A percentile compares a stretch with the other conserved stretches of the same genome.
These are phyloP conservation scores for Gloeostereum incarnatum DNA, from an alignment of 768 basidiomycete genomes.

Conservation along the genomic window DNA sequence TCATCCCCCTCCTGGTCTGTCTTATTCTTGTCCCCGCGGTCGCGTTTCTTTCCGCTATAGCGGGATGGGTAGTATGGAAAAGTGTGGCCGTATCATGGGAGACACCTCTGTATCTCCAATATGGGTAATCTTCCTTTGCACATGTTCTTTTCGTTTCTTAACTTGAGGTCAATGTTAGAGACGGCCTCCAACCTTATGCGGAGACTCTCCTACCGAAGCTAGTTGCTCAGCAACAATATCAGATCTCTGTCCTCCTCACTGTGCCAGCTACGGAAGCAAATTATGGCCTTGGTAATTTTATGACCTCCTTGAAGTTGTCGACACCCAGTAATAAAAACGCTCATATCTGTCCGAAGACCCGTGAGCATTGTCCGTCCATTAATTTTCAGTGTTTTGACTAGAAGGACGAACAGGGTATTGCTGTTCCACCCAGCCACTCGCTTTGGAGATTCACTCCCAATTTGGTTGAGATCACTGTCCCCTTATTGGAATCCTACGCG, in stretches of 20 bases:
- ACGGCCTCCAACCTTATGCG: conserved; percentile 58
- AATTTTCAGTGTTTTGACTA: conserved; percentile 8
- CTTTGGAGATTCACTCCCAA: conserved; percentile 30
- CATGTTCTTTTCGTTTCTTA: conserved; percentile 5
- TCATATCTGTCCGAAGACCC: conserved; percentile 51
- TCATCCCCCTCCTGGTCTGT: conserved; percentile 60
- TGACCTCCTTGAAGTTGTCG: conserved; percentile 55
- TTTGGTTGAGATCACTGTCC: conserved; percentile 39
- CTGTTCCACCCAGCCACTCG: conserved; percentile 31
- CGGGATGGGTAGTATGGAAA: conserved; percentile 71
- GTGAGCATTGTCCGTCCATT: conserved; percentile 30
- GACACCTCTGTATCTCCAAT: conserved; percentile 61
- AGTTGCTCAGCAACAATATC: conserved; percentile 59
- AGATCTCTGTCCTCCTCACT: conserved; percentile 56
- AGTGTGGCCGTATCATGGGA: conserved; percentile 67
- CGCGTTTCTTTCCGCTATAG: conserved; percentile 47
- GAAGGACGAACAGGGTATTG: conserved; percentile 41
- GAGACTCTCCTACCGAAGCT: conserved; percentile 40
- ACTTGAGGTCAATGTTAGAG: conserved; percentile 32
- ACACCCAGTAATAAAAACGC: conserved; percentile 55
- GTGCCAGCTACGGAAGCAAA: conserved; percentile 63
- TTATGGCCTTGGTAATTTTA: conserved; percentile 76
- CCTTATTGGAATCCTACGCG: conserved; percentile 47
- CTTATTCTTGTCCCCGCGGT: conserved; percentile 54
- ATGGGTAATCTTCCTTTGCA: conserved; percentile 45